These are phyloP conservation scores for Coniochaeta prunicola DNA, from an alignment of 2,329 filamentous ascomycete species.

Conservation along the genomic window DNA sequence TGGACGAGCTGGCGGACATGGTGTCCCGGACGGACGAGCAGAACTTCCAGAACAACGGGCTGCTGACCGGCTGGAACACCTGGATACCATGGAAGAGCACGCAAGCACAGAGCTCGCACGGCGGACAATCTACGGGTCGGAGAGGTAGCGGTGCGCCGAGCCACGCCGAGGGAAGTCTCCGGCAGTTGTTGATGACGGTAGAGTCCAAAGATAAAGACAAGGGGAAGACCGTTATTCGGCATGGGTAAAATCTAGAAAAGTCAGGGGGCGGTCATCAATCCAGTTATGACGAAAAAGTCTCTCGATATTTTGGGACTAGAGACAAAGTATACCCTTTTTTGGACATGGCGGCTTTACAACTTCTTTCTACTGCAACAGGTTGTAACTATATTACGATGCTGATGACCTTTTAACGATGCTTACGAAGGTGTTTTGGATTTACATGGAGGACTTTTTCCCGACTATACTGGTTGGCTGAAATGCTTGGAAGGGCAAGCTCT, in stretches of 20 bases:
- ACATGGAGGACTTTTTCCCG: neutral
- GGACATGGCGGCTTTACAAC: neutral
- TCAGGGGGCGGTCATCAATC: too few relatives aligned
- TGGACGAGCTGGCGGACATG: slow-evolving; percentile 4
- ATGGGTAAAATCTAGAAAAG: neutral
- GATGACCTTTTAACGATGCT: neutral
- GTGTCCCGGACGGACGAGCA: slow-evolving; percentile 13
- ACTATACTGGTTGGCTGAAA: neutral
- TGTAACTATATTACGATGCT: neutral
- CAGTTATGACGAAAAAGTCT: too few relatives aligned
- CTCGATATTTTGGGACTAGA: neutral
- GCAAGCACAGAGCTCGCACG: slow-evolving; percentile 3
- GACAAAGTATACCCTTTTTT: neutral
- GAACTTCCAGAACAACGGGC: slow-evolving; percentile 13
- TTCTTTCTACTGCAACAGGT: neutral
- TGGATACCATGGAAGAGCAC: slow-evolving; percentile 38
- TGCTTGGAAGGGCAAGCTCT: neutral
- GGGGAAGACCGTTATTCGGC: slow-evolving; percentile 15
- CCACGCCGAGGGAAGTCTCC: slow-evolving; percentile 49
- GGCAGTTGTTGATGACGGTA: slow-evolving; percentile 39
- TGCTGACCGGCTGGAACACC: slow-evolving; percentile 31
- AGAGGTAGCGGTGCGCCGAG: slow-evolving; percentile 16
- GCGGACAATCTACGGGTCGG: slow-evolving; percentile 12
- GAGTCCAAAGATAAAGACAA: slow-evolving; percentile 15
- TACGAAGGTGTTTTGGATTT: neutral